Conservation (phyloP, 2,329 filamentous ascomycete species). For the Aspergillus niger region DNA sequence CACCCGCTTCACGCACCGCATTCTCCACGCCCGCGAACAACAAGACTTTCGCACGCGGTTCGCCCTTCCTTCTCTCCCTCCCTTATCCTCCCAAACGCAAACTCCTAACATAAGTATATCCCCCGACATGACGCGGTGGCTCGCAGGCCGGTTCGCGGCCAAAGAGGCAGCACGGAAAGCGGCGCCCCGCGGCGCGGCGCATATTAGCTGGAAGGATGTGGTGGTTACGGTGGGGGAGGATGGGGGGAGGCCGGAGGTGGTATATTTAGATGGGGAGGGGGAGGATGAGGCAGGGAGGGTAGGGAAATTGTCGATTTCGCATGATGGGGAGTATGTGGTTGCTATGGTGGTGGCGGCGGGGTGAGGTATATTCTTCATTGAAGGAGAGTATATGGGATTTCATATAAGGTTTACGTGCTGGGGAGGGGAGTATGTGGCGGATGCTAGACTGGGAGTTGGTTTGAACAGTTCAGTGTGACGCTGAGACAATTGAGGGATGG, state of each 20-base stretch:
- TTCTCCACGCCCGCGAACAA: conserved; percentile 45
- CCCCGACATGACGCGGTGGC: conserved; percentile 44
- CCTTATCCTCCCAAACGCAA: neutral
- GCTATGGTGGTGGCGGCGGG: conserved; percentile 46
- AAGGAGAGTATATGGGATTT: neutral
- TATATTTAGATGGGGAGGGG: conserved; percentile 32
- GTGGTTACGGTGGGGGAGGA: conserved; percentile 39
- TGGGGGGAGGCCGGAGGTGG: conserved; percentile 38
- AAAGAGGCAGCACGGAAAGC: conserved; percentile 78
- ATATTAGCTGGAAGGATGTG: conserved; percentile 65
- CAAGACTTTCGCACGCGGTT: conserved; percentile 41
- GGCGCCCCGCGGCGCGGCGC: conserved; percentile 54
- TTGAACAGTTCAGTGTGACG: too few species aligned
- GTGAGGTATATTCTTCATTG: conserved; percentile 18
- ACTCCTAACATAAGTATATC: conserved; percentile 13
- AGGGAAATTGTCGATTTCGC: conserved; percentile 78
- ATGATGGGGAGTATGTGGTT: conserved; percentile 78
- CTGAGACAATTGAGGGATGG: too few species aligned
- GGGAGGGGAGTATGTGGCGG: too few species aligned
- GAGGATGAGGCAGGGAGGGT: conserved; percentile 41
- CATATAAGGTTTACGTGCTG: neutral
- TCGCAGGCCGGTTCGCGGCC: conserved; percentile 64
- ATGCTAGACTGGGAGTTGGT: too few species aligned
- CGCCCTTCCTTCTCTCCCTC: conserved; percentile 18
- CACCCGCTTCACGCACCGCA: conserved; percentile 42